A percentile compares a stretch with the other conserved stretches of the same genome.
phyloP scores from a whole-genome alignment of 2,329 filamentous ascomycete genomes.

The Penicillium sp. region DNA sequence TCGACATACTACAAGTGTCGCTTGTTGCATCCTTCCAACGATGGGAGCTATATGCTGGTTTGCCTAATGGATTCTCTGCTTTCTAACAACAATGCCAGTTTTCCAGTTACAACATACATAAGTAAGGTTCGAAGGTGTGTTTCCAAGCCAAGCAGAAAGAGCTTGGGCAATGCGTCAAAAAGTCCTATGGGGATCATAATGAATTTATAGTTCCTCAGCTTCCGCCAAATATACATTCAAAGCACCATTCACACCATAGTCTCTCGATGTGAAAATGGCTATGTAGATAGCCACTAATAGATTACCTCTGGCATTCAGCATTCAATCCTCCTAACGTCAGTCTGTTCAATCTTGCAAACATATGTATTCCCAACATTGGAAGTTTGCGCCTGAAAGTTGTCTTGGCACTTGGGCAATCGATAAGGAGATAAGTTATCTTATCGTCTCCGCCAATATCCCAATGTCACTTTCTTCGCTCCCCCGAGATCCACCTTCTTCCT shows the following conservation, averaged over 20 bases:
- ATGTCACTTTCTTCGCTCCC: neutral
- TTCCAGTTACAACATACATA: neutral
- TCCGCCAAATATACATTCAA: neutral
- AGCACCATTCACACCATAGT: neutral
- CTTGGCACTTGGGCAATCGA: neutral
- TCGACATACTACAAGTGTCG: neutral
- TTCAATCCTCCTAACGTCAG: neutral
- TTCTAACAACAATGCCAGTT: neutral
- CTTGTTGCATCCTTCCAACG: neutral
- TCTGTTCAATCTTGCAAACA: neutral
- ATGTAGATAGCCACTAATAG: neutral
- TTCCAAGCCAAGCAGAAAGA: neutral
- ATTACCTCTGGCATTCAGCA: neutral
- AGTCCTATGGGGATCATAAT: neutral
- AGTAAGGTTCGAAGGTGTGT: neutral
- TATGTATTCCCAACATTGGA: neutral
- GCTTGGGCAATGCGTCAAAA: neutral
- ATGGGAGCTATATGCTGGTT: neutral
- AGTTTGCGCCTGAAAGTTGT: neutral
- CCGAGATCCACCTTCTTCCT: neutral
- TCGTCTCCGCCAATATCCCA: constrained; percentile 1
- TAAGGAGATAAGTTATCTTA: neutral
- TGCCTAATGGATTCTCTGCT: neutral
- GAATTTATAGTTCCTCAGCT: neutral
- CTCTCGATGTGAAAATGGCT: neutral